Percentiles rank a stretch among this genome's conserved stretches.
Conservation (phyloP, 2,329 filamentous ascomycete genomes). For the Botryotinia globosa region DNA sequence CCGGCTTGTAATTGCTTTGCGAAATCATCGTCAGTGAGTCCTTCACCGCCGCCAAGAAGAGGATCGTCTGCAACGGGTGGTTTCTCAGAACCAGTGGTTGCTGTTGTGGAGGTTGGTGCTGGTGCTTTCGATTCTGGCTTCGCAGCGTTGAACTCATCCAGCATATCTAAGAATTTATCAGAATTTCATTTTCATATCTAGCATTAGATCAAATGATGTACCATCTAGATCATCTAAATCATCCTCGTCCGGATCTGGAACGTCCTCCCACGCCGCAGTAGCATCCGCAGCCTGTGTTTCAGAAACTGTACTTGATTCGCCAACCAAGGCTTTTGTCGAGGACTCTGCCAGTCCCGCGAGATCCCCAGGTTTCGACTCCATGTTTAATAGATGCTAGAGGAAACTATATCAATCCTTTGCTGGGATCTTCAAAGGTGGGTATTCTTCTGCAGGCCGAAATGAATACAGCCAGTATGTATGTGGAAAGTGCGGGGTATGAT, state of each 20-base stretch:
- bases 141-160: conserved; percentile 80
- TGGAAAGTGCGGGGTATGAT: conserved; percentile 21
- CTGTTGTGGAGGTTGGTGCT: conserved; percentile 27
- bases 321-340: conserved; percentile 23
- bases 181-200: neutral
- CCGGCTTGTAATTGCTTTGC: conserved; percentile 82
- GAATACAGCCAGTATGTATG: conserved; percentile 10
- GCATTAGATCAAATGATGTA: conserved; percentile 40
- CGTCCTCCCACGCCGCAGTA: conserved; percentile 46
- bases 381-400: conserved; percentile 17
- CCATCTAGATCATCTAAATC: conserved; percentile 90
- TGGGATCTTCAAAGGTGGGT: conserved; percentile 19
- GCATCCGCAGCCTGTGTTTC: conserved; percentile 18
- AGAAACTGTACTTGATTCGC: conserved; percentile 23
- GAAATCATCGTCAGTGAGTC: conserved; percentile 71
- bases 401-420: conserved; percentile 9
- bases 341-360: conserved; percentile 25
- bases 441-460: conserved; percentile 9
- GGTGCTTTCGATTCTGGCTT: conserved; percentile 51
- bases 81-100: conserved; percentile 32
- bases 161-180: conserved; percentile 61
- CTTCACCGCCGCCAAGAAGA: conserved; percentile 36
- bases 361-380: conserved; percentile 32
- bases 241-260: conserved; percentile 89
- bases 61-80: conserved; percentile 29